Percentiles rank a stretch among this genome's conserved stretches.
These are phyloP conservation scores for Neltuma alba DNA, from an alignment of 306 rosid genomes.

Conservation along the genomic window DNA sequence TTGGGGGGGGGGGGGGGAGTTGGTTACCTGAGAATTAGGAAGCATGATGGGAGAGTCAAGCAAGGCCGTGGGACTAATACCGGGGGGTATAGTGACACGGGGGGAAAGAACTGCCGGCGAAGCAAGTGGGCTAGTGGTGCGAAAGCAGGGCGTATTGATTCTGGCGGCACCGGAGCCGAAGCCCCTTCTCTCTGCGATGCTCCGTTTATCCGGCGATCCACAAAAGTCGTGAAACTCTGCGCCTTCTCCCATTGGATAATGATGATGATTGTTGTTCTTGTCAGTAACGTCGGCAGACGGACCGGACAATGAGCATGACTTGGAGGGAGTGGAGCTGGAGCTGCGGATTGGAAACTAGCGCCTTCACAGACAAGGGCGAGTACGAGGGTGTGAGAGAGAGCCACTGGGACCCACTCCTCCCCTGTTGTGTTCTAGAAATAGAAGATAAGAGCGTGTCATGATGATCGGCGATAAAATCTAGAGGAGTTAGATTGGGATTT, in stretches of 20 bases:
- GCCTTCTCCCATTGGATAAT: not conserved
- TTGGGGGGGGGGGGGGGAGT: not conserved
- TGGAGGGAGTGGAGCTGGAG: not conserved
- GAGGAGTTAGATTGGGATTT: constrained; percentile 32
- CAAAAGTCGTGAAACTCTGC: constrained; percentile 11
- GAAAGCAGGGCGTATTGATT: constrained; percentile 53
- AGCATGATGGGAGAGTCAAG: constrained; percentile 84
- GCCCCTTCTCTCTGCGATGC: constrained; percentile 77
- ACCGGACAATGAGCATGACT: not conserved
- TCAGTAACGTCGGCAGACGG: not conserved
- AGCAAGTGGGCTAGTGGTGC: constrained; percentile 39
- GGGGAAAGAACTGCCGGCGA: constrained; percentile 54
- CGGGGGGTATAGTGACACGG: constrained; percentile 61
- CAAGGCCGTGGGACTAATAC: constrained; percentile 75
- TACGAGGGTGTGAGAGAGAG: not conserved
- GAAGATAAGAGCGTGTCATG: not conserved
- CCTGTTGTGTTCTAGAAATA: too few species aligned
- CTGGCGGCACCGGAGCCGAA: constrained; percentile 51
- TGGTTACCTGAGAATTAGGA: constrained; percentile 62
- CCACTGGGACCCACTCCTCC: too few species aligned
- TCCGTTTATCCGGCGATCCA: constrained; percentile 16
- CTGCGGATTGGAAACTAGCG: not conserved
- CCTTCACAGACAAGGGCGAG: not conserved
- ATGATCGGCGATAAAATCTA: constrained; percentile 4
- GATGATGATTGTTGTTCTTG: not conserved